Evolutionary conservation across 2,329 filamentous ascomycete species (phyloP), one percentile per base, ranked within the genome.

Genomic region (Cladophialophora carrionii): DNA sequence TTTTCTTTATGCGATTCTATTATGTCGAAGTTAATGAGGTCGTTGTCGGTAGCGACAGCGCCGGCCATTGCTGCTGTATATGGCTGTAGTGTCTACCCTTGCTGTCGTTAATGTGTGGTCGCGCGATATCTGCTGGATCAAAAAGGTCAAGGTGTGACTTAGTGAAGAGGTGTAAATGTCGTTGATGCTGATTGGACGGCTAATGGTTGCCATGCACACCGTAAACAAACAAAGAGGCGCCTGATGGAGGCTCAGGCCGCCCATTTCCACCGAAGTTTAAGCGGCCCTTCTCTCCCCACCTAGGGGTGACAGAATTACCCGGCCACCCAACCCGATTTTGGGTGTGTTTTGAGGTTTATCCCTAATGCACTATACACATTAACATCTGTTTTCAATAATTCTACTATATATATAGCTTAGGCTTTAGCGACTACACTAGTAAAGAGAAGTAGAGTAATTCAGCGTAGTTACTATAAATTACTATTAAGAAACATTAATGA

Each of bases 1-100:
- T 99, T 99, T 80, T 99, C 95, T 80, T 99, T 99, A 73, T 97
- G 93, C 54, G 86, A 87, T 80, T 99, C 95, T 79, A 99, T 97
- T 69, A 97, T 86, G 73, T 96, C 90, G 80, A 99, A 98, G 80
- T 82, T 76, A 70, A 82, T 78, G 57, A 80, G 73, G 68, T 82
- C 80, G 48, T 58, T 63, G 61, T 79, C 76, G 51, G 56, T 26
- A 43, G 63, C 63, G 52, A 55, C 51, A 41, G 58, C 54, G 26
- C 49, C 65, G 51, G 65, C 65, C 65, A 67, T 67, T 69, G 67
- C 51, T 66, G 62, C 59, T 53, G 57, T 52, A 32, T 67, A 67
- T 53, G 12, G 49, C 29, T 62, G 61, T 34, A 32, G 52, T 51
- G 26, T 54, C 46, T 66, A 64, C 57, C 51, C 55, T 61, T 64